Evolutionary conservation across 2,329 filamentous ascomycete genomes (phyloP), one percentile per base, ranked within the genome.

Genomic region (Fusarium tanahbumbuense): DNA sequence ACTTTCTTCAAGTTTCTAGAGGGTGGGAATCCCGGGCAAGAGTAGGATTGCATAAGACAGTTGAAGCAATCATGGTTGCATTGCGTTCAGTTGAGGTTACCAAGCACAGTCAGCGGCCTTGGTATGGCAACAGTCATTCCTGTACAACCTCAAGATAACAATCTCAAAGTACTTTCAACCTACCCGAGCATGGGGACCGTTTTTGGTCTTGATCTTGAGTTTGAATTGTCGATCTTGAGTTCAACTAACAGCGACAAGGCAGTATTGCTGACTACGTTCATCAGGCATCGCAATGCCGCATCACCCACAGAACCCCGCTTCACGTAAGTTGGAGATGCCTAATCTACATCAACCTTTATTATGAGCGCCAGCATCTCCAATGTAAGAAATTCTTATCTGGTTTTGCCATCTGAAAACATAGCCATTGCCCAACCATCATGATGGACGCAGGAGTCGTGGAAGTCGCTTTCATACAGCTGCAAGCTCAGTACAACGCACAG

Each of bases 401-500:
- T 11, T 47, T 18, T 4, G 10, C 18, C 25, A 55, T 56, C 25
- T 23, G 27, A 15, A 27, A 34, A n/a, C 37, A 23, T 25, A 37
- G 18, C 6, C 22, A 37, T 47, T 42, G 6, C 1, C 28, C 8
- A 37, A 6, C n/a, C 48, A 23, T 27, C 41, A 40, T 34, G 53
- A 81, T 84, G 82, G 40, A n/a, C 18, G 10, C 77, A 15, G n/a
- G 22, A 41, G 77, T 84, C 64, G 81, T 80, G 20, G 83, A 84
- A 71, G 76, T 82, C 57, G 81, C 80, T 40, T 64, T 81, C 56
- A 60, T 83, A 42, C 75, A 76, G 40, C 70, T 82, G 52, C 73
- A 71, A 32, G 55, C 70, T 37, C 71, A 72, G 16, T 77, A 75
- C 32, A 68, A 79, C 37, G 47, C 72, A 32, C 61, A 80, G 55